A percentile compares a stretch with the other conserved stretches of the same genome.
Conservation (phyloP, 345 rosid species). For the Schrenkiella parvula region DNA sequence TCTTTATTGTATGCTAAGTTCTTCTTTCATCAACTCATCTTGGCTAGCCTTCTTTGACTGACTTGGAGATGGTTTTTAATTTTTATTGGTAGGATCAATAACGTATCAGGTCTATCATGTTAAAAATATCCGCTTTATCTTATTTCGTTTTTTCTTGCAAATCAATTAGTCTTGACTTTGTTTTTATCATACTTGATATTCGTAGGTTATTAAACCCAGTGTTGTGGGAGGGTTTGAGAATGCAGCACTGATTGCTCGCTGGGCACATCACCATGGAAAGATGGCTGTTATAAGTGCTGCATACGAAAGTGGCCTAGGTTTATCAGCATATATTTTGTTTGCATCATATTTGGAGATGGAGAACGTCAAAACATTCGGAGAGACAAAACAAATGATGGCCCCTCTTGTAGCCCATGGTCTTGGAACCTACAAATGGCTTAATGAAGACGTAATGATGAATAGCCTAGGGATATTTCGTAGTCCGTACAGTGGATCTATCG, state of each 20-base stretch:
- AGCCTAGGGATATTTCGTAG: constrained; percentile 48
- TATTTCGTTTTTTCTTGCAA: not conserved
- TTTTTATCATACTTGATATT: constrained; percentile 9
- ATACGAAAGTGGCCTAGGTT: constrained; percentile 77
- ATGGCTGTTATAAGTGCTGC: constrained; percentile 87
- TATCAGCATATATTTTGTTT: constrained; percentile 66
- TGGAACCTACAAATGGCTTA: constrained; percentile 87
- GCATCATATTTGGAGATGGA: constrained; percentile 68
- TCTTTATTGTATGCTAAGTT: not conserved
- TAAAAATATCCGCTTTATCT: not conserved
- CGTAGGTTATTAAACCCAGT: constrained; percentile 86
- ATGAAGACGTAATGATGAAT: constrained; percentile 61
- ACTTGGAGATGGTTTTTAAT: not conserved
- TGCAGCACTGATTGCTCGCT: constrained; percentile 64
- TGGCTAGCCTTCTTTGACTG: not conserved
- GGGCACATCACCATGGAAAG: constrained; percentile 84
- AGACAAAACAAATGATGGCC: constrained; percentile 34
- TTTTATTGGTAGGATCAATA: not conserved
- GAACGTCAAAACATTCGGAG: constrained; percentile 41
- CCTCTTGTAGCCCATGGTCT: constrained; percentile 79
- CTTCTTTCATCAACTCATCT: not conserved
- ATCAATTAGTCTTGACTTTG: not conserved
- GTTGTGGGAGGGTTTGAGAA: constrained; percentile 89
- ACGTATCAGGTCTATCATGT: not conserved
- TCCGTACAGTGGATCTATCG: constrained; percentile 49